Evolutionary conservation across 1,284 basidiomycete genomes (phyloP).

Genomic region (Melampsora americana): DNA sequence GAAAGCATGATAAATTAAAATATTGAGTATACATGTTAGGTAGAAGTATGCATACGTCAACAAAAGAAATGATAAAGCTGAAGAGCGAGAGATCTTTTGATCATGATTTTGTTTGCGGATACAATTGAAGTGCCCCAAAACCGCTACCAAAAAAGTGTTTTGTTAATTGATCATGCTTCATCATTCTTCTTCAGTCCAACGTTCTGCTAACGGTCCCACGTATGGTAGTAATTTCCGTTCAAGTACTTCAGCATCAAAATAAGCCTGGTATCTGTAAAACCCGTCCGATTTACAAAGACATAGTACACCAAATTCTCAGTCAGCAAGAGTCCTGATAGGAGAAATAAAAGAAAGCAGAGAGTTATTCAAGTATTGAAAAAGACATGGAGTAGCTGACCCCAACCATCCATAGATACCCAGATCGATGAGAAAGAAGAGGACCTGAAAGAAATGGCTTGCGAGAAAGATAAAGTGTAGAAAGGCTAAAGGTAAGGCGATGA

Average conservation of each 20-base stretch:
- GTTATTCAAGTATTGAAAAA: not conserved
- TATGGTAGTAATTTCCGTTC: conserved; percentile 30
- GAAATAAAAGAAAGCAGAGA: not conserved
- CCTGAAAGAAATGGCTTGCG: conserved; percentile 41
- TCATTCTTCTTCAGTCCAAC: conserved; percentile 41
- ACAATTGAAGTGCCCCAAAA: not conserved
- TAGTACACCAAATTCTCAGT: not conserved
- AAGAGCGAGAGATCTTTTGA: no score
- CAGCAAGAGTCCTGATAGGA: not conserved
- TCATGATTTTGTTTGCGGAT: no score
- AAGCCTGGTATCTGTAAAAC: conserved; percentile 35
- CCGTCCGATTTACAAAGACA: not conserved
- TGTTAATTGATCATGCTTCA: not conserved
- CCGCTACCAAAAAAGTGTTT: not conserved
- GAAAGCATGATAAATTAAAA: no score
- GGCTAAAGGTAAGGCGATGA: conserved; percentile 28
- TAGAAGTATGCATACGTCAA: no score
- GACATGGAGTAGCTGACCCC: conserved; percentile 8
- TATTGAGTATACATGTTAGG: no score
- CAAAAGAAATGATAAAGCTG: no score
- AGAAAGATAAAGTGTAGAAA: conserved; percentile 36
- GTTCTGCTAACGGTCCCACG: conserved; percentile 40
- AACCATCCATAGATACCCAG: conserved; percentile 38
- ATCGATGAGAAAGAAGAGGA: conserved; percentile 22
- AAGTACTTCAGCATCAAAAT: conserved; percentile 32